Base-by-base conservation (phyloP, 2,329 filamentous ascomycete species). In the Pyrenophora tritici-repentis region DNA sequence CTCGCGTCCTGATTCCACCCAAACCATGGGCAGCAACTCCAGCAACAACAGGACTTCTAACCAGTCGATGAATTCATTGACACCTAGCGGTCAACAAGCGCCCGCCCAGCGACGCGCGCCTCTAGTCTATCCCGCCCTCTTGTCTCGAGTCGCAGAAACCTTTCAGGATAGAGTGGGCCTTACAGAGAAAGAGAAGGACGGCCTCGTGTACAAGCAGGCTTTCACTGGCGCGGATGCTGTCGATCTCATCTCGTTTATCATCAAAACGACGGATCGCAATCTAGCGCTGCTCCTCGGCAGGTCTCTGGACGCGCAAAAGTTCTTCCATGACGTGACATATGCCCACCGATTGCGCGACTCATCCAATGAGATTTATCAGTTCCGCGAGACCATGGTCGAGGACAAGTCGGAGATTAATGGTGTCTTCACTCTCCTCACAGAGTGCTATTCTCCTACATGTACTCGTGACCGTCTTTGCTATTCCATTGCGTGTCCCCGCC, bases 281-380 rank as follows among this genome's bases (percentile, higher is more conserved):
- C 79, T 99, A 54, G 94, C 94, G 9, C 79, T 99, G 41, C 83
- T 99, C 8, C 80, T 99, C 13, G 94, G 94, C 56, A 85, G 94
- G 70, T 91, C 94, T 35, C 79, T 99, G 54, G 94, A 99, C 76
- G 94, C 94, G 18, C 94, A 99, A 71, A 97, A 97, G 73, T 97
- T 96, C 78, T 99, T 99, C 72, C 94, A 99, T 77, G 94, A 99
- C 80, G 94, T 97, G 42, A 97, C 93, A 0, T 99, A 99, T 74
- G 93, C 97, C 65, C 94, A 99, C 74, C 85, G 94, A 40, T 79
- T 99, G 65, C 89, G 94, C 74, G 94, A 99, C 74, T 95, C 93
- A n/a, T 85, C 87, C 34, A 88, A 87, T 43, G 94, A 99, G 75
- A 89, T 99, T 73, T 99, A 97, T 73, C 93, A 97, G 71, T 99